Percentiles rank a stretch among this genome's conserved stretches.
Evolutionary conservation across 129 eudicot genomes (phyloP).

Genomic region (Escallonia herrerae): DNA sequence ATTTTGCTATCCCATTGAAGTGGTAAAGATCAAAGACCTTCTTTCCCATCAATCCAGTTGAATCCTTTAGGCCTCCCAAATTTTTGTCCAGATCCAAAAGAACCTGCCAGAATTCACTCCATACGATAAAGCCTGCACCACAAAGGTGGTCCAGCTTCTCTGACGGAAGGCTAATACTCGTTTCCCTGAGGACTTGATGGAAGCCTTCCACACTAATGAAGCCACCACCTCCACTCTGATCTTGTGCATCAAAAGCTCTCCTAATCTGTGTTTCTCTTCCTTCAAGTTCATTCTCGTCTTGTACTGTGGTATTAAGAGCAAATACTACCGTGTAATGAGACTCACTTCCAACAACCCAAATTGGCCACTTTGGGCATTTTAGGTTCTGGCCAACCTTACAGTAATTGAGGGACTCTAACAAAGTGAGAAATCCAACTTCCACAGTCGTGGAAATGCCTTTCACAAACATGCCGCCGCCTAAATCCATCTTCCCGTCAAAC

Average conservation of each 20-base stretch:
- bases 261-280: constrained; percentile 72
- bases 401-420: constrained; percentile 81
- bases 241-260: constrained; percentile 88
- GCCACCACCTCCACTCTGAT: constrained; percentile 98
- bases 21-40: constrained; percentile 88
- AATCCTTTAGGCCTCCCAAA: constrained; percentile 80
- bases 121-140: constrained; percentile 73
- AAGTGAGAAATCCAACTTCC: constrained; percentile 91
- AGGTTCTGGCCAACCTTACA: constrained; percentile 83
- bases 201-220: constrained; percentile 85
- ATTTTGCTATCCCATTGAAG: constrained; percentile 93
- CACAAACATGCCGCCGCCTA: constrained; percentile 93
- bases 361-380: constrained; percentile 93
- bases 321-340: constrained; percentile 90
- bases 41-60: constrained; percentile 83
- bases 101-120: constrained; percentile 96
- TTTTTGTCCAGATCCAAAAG: constrained; percentile 78
- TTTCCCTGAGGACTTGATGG: constrained; percentile 67
- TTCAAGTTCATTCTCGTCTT: constrained; percentile 86
- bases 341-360: constrained; percentile 96
- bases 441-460: constrained; percentile 72
- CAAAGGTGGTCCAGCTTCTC: constrained; percentile 65
- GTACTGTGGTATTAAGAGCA: constrained; percentile 72
- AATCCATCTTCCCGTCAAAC: constrained; percentile 85
- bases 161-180: constrained; percentile 49